Base-by-base conservation (phyloP, 371 early-diverging fungal species). In the Batkoa obscura region DNA sequence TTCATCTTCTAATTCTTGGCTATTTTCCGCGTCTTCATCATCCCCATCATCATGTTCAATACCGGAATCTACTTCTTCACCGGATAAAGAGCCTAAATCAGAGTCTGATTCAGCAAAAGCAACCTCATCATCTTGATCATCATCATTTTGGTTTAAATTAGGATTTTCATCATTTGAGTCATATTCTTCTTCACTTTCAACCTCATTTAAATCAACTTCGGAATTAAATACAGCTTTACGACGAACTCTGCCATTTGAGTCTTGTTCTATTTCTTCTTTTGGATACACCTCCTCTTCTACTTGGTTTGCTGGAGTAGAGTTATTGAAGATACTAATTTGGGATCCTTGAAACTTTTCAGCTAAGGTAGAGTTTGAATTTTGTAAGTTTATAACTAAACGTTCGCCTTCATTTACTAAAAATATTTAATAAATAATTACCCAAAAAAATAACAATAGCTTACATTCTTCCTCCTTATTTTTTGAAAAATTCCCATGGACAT, bases 331-430 rank as follows among this genome's bases (percentile, higher is more conserved):
- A 15, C 81, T 79, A 59, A 96, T 67, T 46, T 85, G 77, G 59
- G 84, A 82, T 6, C 70, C 72, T 46, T 79, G 72, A 39, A 96
- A 70, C 58, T 84, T 79, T 41, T 87, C 82, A 17, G 83, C 82
- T 33, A 90, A 63, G 0, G 90, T 86, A 58, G 72, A 70, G 52
- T 70, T 65, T 23, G 81, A 84, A 61, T 89, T 87, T 66, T 96
- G 94, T 47, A 96, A 72, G 60, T 86, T 77, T 69, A 85, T 76
- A 33, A 96, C 92, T 80, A 96, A 82, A 55, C 80, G 74, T 62
- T 94, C 94, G 37, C 64, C 66, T 30, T 55, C 56, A 0, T 60
- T 63, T 6, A 61, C 62, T 0, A 54, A 59, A 23, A 61, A 60
- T 2, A 51, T 53, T 10, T 59, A 64, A 2, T 58, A 58, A 4